phyloP scores from a whole-genome alignment of 345 rosid genomes.

The Eucalyptus tenuipes region DNA sequence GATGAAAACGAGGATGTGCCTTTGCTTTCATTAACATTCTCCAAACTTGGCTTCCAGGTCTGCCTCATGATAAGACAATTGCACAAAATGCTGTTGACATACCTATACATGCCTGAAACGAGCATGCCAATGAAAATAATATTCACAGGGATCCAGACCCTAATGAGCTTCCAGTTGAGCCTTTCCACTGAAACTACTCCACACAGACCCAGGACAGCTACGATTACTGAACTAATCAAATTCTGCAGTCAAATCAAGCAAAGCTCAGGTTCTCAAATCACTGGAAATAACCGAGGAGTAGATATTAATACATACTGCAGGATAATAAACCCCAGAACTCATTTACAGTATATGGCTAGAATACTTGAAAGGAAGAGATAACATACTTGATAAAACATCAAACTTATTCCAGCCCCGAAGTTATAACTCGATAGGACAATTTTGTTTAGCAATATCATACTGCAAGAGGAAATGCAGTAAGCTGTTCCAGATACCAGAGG shows the following conservation, averaged over 20 bases:
- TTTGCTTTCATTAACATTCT: neutral
- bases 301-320: neutral
- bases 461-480: conserved; percentile 84
- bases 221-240: conserved; percentile 56
- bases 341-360: neutral
- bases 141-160: conserved; percentile 90
- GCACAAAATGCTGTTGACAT: neutral
- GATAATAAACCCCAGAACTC: neutral
- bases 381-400: conserved; percentile 89
- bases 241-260: conserved; percentile 38
- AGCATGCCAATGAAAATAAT: conserved; percentile 91
- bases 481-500: conserved; percentile 82
- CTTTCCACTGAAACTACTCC: conserved; percentile 63
- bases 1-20: neutral
- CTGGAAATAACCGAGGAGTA: neutral
- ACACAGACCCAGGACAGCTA: conserved; percentile 32
- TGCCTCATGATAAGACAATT: neutral
- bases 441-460: conserved; percentile 88
- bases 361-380: neutral
- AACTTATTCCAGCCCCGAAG: conserved; percentile 67
- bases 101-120: conserved; percentile 92
- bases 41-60: neutral
- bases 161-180: conserved; percentile 74
- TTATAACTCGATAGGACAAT: conserved; percentile 64
- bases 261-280: neutral